Base-by-base conservation (phyloP, 2,329 filamentous ascomycete genomes). In the Malbranchea zuffiana region DNA sequence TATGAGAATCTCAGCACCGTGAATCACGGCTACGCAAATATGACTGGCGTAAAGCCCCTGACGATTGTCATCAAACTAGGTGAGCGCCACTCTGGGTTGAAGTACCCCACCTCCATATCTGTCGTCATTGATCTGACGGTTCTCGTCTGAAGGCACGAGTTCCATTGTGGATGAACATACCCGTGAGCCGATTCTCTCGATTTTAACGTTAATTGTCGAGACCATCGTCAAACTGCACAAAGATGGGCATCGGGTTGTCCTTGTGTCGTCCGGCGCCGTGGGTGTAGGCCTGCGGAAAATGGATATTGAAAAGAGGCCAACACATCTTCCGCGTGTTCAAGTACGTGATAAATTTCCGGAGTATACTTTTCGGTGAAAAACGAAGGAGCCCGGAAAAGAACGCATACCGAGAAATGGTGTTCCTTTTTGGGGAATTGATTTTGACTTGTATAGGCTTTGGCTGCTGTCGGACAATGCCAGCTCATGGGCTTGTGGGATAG, bases 91-190 rank as follows among this genome's bases (percentile, higher is more conserved):
- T 11, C 7, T 7, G 23, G 23, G 23, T n/a, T 25, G 7, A 15
- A 30, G 15, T 10, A 15, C 16, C 12, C 31, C 2, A 32, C 37
- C 41, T 46, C 32, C 36, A 33, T 17, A 39, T 42, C 42, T 50
- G n/a, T 24, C 10, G 4, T 16, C 27, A 11, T 35, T 3, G 23
- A 12, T 24, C 19, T 29, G 41, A 53, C 41, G 30, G 26, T 19
- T 37, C 32, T 46, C 40, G 45, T 26, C 33, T 41, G 43, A 49
- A 98, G 90, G 90, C 51, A 96, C 90, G 31, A 95, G 86, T 61
- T 96, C 90, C n/a, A 96, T 98, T 49, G 87, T 98, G 47, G 85
- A 96, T 63, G 90, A 98, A 59, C 82, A 79, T 56, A 93, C 84
- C 15, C 90, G 94, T 63, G 84, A 95, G 55, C 90, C 90, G 3